phyloP scores from a whole-genome alignment of 1,284 basidiomycete genomes.

The Singerocomus inundabilis region DNA sequence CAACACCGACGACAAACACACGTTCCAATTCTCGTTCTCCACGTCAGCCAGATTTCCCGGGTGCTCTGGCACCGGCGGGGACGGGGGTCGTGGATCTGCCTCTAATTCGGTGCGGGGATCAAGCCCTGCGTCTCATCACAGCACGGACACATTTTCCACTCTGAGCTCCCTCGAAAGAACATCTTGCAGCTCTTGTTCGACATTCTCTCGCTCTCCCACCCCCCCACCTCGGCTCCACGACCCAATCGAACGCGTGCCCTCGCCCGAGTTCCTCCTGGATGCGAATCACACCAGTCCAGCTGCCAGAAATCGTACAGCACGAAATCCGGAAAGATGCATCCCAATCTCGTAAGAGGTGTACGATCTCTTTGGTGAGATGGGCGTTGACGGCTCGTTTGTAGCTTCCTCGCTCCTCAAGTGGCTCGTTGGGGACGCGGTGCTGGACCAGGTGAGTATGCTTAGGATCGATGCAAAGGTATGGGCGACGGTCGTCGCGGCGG shows the following conservation, averaged over 20 bases:
- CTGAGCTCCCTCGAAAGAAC: too few relatives aligned
- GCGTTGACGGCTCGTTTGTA: slow-evolving; percentile 48
- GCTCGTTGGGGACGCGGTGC: slow-evolving; percentile 31
- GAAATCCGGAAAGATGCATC: background rate
- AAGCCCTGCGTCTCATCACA: slow-evolving; percentile 28
- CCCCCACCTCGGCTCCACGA: slow-evolving; percentile 22
- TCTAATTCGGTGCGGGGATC: slow-evolving; percentile 1
- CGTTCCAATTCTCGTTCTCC: too few relatives aligned
- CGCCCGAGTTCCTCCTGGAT: slow-evolving; percentile 26
- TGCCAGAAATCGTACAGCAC: background rate
- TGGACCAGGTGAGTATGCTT: slow-evolving; percentile 26
- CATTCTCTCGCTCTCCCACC: slow-evolving; percentile 32
- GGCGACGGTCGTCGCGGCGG: slow-evolving; percentile 42
- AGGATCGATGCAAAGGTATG: slow-evolving; percentile 34
- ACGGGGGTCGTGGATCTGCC: slow-evolving; percentile 1
- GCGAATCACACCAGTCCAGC: background rate
- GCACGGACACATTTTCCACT: slow-evolving; percentile 42
- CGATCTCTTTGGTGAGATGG: slow-evolving; percentile 40
- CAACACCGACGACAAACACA: background rate
- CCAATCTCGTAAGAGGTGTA: slow-evolving; percentile 30
- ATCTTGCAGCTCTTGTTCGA: slow-evolving; percentile 35
- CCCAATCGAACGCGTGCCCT: slow-evolving; percentile 21
- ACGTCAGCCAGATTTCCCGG: slow-evolving; percentile 14
- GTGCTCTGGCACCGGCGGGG: slow-evolving; percentile 6
- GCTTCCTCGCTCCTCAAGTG: slow-evolving; percentile 25